A percentile compares a stretch with the other conserved stretches of the same genome.
These are phyloP conservation scores for Primulina tabacum DNA, from an alignment of 257 asterid species.

Conservation along the genomic window DNA sequence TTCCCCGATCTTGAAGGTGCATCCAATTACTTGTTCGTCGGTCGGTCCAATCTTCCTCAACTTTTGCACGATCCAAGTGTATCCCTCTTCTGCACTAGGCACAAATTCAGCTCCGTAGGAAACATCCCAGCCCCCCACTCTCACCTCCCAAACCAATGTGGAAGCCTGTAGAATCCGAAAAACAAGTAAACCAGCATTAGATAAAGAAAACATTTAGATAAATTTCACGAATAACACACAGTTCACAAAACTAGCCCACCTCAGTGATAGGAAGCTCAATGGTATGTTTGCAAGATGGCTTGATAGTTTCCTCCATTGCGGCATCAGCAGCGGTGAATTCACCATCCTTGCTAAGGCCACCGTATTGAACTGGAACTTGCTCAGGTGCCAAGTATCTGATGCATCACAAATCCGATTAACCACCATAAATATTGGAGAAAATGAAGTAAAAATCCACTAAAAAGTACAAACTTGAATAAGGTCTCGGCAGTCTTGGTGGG, in stretches of 20 bases:
- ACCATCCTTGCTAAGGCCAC: constrained; percentile 60
- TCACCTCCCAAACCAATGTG: constrained; percentile 57
- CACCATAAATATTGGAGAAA: too few relatives aligned
- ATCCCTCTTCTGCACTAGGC: constrained; percentile 48
- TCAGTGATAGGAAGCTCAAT: constrained; percentile 54
- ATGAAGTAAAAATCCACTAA: not conserved
- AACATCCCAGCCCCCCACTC: constrained; percentile 66
- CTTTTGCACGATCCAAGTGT: constrained; percentile 29
- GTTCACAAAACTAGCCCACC: constrained; percentile 27
- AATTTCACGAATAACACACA: not conserved
- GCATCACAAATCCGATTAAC: not conserved
- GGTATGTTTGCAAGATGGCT: constrained; percentile 55
- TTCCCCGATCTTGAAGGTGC: constrained; percentile 35
- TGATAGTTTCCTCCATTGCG: constrained; percentile 47
- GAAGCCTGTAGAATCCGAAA: constrained; percentile 36
- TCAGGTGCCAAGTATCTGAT: constrained; percentile 63
- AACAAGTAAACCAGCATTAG: not conserved
- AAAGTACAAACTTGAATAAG: too few relatives aligned
- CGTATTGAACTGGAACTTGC: constrained; percentile 62
- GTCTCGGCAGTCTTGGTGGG: too few relatives aligned
- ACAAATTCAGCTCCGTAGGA: constrained; percentile 61
- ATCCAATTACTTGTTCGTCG: constrained; percentile 47
- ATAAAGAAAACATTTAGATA: not conserved
- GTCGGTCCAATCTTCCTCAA: constrained; percentile 52
- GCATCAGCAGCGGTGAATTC: constrained; percentile 48